Percentiles rank a stretch among this genome's conserved stretches.
Evolutionary conservation across 192 early-diverging fungal species (phyloP).

Genomic region (Gryganskiella cystojenkinii): DNA sequence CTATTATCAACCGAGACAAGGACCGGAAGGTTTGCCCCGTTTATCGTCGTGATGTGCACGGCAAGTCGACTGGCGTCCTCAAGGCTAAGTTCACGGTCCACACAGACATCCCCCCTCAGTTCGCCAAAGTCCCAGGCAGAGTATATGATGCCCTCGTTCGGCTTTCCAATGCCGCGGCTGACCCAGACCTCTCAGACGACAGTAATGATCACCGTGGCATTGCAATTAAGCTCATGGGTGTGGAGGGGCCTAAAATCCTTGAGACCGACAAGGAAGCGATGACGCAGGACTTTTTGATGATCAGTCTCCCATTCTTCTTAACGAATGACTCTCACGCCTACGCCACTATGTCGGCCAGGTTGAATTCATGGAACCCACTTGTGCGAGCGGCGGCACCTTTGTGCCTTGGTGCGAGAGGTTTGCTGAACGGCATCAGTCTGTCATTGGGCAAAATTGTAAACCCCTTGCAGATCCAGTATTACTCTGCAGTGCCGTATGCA

Average conservation of each 20-base stretch:
- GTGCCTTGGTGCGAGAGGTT: slow-evolving; percentile 16
- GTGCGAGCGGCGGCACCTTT: slow-evolving; percentile 18
- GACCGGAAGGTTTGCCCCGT: not conserved
- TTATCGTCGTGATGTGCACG: slow-evolving; percentile 46
- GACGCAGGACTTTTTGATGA: slow-evolving; percentile 44
- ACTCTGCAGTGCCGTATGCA: slow-evolving; percentile 25
- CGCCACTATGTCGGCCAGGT: not conserved
- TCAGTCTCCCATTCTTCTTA: slow-evolving; percentile 27
- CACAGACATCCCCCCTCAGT: slow-evolving; percentile 17
- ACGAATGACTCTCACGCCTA: slow-evolving; percentile 18
- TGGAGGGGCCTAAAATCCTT: slow-evolving; percentile 18
- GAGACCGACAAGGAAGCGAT: slow-evolving; percentile 32
- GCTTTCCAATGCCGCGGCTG: slow-evolving; percentile 19
- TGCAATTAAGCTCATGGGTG: slow-evolving; percentile 40
- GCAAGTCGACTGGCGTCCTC: slow-evolving; percentile 26
- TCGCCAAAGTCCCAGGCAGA: slow-evolving; percentile 43
- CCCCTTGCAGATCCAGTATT: slow-evolving; percentile 34
- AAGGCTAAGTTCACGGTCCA: slow-evolving; percentile 30
- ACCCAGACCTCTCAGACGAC: slow-evolving; percentile 16
- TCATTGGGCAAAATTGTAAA: slow-evolving; percentile 21
- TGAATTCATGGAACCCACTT: not conserved
- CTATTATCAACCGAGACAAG: not conserved
- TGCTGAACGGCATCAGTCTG: not conserved
- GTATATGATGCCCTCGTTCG: slow-evolving; percentile 34
- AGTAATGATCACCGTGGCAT: slow-evolving; percentile 26